Conservation (phyloP, 768 basidiomycete species). For the Termitomyces sp. region DNA sequence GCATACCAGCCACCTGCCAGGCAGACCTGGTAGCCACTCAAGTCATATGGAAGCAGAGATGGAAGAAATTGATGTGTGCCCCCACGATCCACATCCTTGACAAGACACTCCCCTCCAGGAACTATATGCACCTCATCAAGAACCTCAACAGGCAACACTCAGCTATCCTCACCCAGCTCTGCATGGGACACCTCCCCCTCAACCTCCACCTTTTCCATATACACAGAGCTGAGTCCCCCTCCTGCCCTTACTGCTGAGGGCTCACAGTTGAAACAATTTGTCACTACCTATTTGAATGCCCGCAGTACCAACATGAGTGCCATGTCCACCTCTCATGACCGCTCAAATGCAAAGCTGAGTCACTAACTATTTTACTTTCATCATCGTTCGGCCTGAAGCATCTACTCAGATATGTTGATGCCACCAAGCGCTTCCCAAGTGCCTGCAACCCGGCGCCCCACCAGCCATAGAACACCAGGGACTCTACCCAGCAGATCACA, state of each 20-base stretch:
- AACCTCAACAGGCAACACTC: background rate
- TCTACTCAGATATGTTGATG: background rate
- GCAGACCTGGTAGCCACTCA: background rate
- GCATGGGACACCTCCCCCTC: background rate
- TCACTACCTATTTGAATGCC: background rate
- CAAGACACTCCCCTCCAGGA: background rate
- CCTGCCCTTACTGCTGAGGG: background rate
- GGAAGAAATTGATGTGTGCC: conserved; percentile 6
- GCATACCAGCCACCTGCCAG: too few species aligned
- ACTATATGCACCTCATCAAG: background rate
- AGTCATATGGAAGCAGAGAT: conserved; percentile 1
- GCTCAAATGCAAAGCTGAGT: conserved; percentile 4
- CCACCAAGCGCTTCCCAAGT: background rate
- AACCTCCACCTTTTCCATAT: background rate
- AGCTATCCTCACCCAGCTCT: background rate
- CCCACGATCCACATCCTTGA: conserved; percentile 3
- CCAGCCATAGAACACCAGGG: too few species aligned
- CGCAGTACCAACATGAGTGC: background rate
- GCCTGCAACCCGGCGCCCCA: too few species aligned
- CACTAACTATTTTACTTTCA: background rate
- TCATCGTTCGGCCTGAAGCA: background rate
- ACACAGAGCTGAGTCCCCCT: background rate
- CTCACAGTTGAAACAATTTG: background rate
- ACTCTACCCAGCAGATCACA: too few species aligned
- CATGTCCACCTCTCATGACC: background rate